Percentiles rank a stretch among this genome's conserved stretches.
These are phyloP conservation scores for Ceratobasidium sp. DNA, from an alignment of 1,284 basidiomycete species.

Conservation along the genomic window DNA sequence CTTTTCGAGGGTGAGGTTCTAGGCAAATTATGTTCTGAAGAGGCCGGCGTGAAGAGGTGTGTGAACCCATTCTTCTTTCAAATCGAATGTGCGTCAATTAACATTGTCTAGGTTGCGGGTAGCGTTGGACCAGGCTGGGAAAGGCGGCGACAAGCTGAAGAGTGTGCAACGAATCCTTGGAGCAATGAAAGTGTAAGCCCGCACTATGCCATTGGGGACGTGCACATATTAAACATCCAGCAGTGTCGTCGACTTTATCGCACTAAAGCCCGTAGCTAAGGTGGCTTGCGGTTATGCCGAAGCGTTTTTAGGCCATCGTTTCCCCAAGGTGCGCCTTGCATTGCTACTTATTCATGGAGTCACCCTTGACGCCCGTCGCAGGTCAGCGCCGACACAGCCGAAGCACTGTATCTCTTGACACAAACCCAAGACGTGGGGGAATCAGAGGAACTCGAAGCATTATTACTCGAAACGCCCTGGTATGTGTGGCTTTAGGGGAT, in stretches of 20 bases:
- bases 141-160: slow-evolving; percentile 74
- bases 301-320: slow-evolving; percentile 77
- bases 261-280: slow-evolving; percentile 61
- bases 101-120: slow-evolving; percentile 54
- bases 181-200: slow-evolving; percentile 80
- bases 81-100: slow-evolving; percentile 46
- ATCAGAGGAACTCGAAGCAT: slow-evolving; percentile 76
- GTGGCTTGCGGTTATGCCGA: slow-evolving; percentile 63
- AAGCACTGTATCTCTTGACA: slow-evolving; percentile 79
- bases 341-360: slow-evolving; percentile 36
- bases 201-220: slow-evolving; percentile 16
- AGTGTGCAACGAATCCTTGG: slow-evolving; percentile 79
- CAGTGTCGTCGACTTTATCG: slow-evolving; percentile 72
- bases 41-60: slow-evolving; percentile 64
- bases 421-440: slow-evolving; percentile 75
- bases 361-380: slow-evolving; percentile 53
- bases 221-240: slow-evolving; percentile 44
- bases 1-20: slow-evolving; percentile 75
- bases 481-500: slow-evolving; percentile 55
- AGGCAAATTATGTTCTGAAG: slow-evolving; percentile 59
- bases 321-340: slow-evolving; percentile 71
- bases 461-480: slow-evolving; percentile 87
- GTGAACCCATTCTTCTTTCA: slow-evolving; percentile 49
- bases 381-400: slow-evolving; percentile 82
- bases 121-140: slow-evolving; percentile 66